Base-by-base conservation (phyloP, 164 flowering plant genomes). In the Annona squamosa region DNA sequence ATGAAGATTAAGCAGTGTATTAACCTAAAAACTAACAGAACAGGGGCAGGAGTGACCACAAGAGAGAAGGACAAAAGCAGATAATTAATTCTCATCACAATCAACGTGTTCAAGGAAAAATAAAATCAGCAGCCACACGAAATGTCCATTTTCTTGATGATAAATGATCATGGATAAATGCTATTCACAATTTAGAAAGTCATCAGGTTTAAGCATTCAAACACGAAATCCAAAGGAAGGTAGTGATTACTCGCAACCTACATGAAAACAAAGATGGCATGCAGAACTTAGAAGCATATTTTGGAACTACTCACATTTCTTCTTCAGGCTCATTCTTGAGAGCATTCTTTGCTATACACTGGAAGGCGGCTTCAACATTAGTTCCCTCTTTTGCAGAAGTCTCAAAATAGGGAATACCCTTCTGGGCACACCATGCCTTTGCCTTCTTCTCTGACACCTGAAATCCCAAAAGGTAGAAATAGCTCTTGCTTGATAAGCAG, bases 361-460 rank as follows among this genome's bases (percentile, higher is more conserved):
- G 79, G 69, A 93, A 93, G 73, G 98, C 98, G 67, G 88, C 93
- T 73, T 93, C 98, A 45, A 93, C 97, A 80, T 93, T 93, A 77
- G 86, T 81, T n/a, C 98, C 98, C 71, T 93, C 97, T 74, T 93
- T 93, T 17, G 98, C 98, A 70, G 97, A 93, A 46, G 98, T 89
- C 79, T 92, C 98, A 72, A 92, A 92, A 85, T 91, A 93, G 37
- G 97, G 98, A 48, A 93, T 92, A 77, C 98, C 98, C 84, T 91
- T 91, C 45, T 94, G 88, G 70, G 92, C 91, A 87, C 97, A 93
- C 95, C 98, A 93, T 66, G 95, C 92, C 81, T 82, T 87, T 12
- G 93, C 97, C 79, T 93, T 91, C 85, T 93, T 93, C 82, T 93
- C 95, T 52, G 98, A 93, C 44, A 93, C 91, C 98, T 93, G 78